phyloP scores from a whole-genome alignment of 2,329 filamentous ascomycete species.

The Talaromyces sp. region DNA sequence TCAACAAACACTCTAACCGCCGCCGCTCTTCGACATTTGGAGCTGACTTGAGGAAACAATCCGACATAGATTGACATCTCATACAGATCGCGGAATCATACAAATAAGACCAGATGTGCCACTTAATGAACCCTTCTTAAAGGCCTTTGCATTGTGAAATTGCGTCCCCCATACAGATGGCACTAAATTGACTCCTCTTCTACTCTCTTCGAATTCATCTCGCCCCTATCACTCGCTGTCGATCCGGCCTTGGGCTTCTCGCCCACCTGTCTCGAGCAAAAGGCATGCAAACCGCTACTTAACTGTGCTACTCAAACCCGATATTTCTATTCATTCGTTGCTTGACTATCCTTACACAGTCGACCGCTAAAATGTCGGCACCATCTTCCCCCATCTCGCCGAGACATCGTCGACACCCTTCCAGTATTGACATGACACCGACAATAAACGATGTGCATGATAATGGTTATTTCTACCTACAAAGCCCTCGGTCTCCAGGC shows the following conservation, averaged over 20 bases:
- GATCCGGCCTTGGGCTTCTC: neutral
- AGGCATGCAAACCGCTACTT: neutral
- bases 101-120: neutral
- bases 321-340: neutral
- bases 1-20: constrained; percentile 5
- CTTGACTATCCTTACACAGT: neutral
- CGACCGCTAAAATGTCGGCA: constrained; percentile 23
- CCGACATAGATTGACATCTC: neutral
- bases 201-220: neutral
- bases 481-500: constrained; percentile 34
- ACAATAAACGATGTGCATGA: constrained; percentile 30
- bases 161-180: neutral
- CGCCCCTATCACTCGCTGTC: constrained; percentile 2
- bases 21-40: neutral
- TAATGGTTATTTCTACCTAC: constrained; percentile 33
- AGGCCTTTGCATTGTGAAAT: neutral
- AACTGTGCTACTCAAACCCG: neutral
- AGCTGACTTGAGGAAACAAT: neutral
- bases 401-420: constrained; percentile 38
- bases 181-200: neutral
- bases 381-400: constrained; percentile 35
- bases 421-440: constrained; percentile 36
- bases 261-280: neutral
- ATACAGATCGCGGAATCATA: neutral
- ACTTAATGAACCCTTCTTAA: neutral